Conservation (phyloP, 2,329 filamentous ascomycete genomes). For the Calonectria fujianensis region DNA sequence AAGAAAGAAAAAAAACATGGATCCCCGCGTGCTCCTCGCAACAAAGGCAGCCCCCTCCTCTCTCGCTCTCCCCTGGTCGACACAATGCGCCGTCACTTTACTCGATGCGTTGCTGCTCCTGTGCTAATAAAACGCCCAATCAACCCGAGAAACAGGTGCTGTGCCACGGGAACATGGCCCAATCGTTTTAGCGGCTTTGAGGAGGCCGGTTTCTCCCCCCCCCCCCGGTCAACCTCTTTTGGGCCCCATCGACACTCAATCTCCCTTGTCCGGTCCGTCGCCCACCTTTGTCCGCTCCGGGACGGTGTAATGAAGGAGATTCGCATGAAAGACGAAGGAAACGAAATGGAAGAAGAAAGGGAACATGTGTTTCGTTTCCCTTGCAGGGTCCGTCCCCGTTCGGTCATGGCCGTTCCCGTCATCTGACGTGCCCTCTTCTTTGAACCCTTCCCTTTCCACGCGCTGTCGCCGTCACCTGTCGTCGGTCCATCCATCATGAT, state of each 20-base stretch:
- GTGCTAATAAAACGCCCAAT: constrained; percentile 32
- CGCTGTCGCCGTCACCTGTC: constrained; percentile 19
- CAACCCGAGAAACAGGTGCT: constrained; percentile 19
- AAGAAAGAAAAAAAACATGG: constrained; percentile 11
- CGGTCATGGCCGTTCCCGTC: constrained; percentile 33
- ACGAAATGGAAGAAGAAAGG: neutral
- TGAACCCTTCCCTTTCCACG: neutral
- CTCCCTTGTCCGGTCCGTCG: constrained; percentile 11
- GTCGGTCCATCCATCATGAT: constrained; percentile 17
- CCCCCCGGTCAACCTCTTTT: neutral
- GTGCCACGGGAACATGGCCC: constrained; percentile 24
- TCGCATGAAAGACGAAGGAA: constrained; percentile 4
- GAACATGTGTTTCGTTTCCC: constrained; percentile 36
- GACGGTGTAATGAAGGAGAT: constrained; percentile 4
- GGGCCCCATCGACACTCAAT: constrained; percentile 17
- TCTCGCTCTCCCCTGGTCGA: neutral
- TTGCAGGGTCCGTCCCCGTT: constrained; percentile 21
- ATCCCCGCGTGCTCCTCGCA: constrained; percentile 26
- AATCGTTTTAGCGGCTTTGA: constrained; percentile 22
- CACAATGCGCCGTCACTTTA: constrained; percentile 30
- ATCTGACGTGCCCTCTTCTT: constrained; percentile 9
- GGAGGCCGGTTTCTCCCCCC: neutral
- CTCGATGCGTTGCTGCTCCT: constrained; percentile 30
- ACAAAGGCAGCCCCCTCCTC: neutral
- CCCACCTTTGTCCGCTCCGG: neutral